Percentiles rank a stretch among this genome's conserved stretches.
These are phyloP conservation scores for Musa itinerans DNA, from an alignment of 176 grass and related monocot species.

Conservation along the genomic window DNA sequence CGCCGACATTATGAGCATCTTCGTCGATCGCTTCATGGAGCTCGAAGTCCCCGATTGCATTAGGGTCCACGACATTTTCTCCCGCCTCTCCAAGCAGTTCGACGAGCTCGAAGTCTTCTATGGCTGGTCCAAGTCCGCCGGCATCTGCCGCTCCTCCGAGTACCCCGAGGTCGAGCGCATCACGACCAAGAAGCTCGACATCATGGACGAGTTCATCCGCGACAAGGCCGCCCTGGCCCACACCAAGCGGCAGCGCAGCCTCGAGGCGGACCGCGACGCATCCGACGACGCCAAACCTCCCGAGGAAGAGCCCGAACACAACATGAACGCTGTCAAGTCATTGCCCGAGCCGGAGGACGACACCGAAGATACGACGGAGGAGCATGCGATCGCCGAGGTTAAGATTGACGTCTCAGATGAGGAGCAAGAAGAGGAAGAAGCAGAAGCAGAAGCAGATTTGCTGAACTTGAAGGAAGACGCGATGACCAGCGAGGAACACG, in stretches of 20 bases:
- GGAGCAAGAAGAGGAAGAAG: neutral
- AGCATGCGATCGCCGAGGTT: neutral
- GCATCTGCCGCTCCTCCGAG: slow-evolving; percentile 58
- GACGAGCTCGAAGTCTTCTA: slow-evolving; percentile 65
- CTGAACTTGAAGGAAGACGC: slow-evolving; percentile 48
- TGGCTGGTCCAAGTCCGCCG: slow-evolving; percentile 45
- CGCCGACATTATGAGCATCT: slow-evolving; percentile 41
- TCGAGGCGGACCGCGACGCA: neutral
- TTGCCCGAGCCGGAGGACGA: slow-evolving; percentile 34
- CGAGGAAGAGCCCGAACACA: slow-evolving; percentile 7
- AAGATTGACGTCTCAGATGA: neutral
- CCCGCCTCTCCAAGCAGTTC: slow-evolving; percentile 47
- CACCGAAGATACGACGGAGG: neutral
- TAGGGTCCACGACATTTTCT: slow-evolving; percentile 41
- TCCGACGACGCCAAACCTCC: neutral
- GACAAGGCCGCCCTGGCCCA: slow-evolving; percentile 23
- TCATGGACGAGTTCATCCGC: slow-evolving; percentile 82
- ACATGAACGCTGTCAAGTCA: slow-evolving; percentile 41
- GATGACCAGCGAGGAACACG: slow-evolving; percentile 45
- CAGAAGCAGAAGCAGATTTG: slow-evolving; percentile 32
- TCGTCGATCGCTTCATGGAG: slow-evolving; percentile 55
- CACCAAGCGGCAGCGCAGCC: neutral
- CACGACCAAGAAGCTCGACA: slow-evolving; percentile 60
- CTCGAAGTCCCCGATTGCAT: slow-evolving; percentile 51
- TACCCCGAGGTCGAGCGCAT: slow-evolving; percentile 64